Base-by-base conservation (phyloP, 225 moss, liverwort and hornwort genomes). In the Bryoerythrophyllum caledonicum region DNA sequence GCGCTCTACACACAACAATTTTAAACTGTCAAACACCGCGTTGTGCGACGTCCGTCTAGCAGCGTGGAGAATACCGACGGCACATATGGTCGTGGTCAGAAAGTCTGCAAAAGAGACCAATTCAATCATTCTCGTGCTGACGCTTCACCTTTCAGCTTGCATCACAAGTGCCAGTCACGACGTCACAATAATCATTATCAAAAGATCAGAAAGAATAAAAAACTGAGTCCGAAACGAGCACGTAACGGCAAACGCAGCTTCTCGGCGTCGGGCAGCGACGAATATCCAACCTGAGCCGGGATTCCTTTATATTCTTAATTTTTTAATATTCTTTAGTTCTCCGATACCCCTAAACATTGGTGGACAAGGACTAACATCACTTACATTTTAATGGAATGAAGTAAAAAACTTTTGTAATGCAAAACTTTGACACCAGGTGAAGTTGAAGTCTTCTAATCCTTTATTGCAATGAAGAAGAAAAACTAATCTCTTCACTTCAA, bases 31-130 rank as follows among this genome's bases (percentile, higher is more conserved):
- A 72, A 61, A 14, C 60, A 15, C 13, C 16, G 8, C 10, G 53
- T 35, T 35, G 53, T 14, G 6, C 2, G 21, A 25, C 23, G 23
- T 57, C 27, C 73, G 73, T 25, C 32, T 69, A 1, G 41, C 41
- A 9, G 34, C n/a, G 68, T 35, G 74, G 60, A 24, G 20, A 79
- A 43, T 67, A 37, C 49, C n/a, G 6, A 30, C 63, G 19, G 60
- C 38, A 38, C 38, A 32, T 23, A 2, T 10, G 37, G 44, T 21
- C 8, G 43, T 2, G 38, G 74, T 46, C 60, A 40, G 68, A 67
- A 63, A 37, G 75, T 46, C 66, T 68, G 68, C 38, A 63, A 68
- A 24, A 16, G 2, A 11, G n/a, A 46, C 30, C 20, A 15, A 35
- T 48, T 46, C 34, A 67, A 17, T 19, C 28, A 70, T 12, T 41